Evolutionary conservation across 2,329 filamentous ascomycete species (phyloP), one percentile per base, ranked within the genome.

Genomic region (Neobulgaria alba): DNA sequence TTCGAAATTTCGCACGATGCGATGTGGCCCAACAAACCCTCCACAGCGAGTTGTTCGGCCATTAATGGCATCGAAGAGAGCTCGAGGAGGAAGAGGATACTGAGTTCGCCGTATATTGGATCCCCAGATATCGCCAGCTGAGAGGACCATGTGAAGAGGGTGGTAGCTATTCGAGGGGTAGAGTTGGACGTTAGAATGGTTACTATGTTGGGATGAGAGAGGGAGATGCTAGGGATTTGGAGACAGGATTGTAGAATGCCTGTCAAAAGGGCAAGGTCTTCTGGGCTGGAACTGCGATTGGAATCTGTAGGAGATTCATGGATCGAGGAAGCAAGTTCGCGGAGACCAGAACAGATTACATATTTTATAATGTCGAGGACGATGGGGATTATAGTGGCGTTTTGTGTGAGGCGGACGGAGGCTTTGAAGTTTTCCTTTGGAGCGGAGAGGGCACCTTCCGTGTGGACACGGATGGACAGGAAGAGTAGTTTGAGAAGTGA

Each of bases 131-230:
- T 73, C 0, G 82, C 75, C 17, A 96, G 72, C 50, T 82, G 79
- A 61, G 96, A 88, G 3, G 90, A 78, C 92, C 92, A 98, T 0
- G 88, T 95, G 63, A 90, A 96, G 4, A 98, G 72, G 23, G 85
- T 87, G 4, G 82, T 80, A 1, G 88, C 89, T 46, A 88, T 84
- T 54, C 90, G 84, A 33, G 86, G 73, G 1, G 82, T 81, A 48
- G 84, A 79, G 57, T 88, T 79, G 34, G 77, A 75, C 1, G 75
- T 69, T 68, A 87, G 70, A 50, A 80, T 79, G 55, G 79, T 75
- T 39, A 86, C 71, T 29, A 90, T 75, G 52, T 87, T 81, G 10
- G 75, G 70, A 47, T 84, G 78, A 36, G 79, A 76, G 49, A 84
- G 74, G 40, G 84, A 77, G 45, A 86, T 80, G 35, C 82, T 80